These are phyloP conservation scores for Corylus heterophylla DNA, from an alignment of 306 rosid species.

Conservation along the genomic window DNA sequence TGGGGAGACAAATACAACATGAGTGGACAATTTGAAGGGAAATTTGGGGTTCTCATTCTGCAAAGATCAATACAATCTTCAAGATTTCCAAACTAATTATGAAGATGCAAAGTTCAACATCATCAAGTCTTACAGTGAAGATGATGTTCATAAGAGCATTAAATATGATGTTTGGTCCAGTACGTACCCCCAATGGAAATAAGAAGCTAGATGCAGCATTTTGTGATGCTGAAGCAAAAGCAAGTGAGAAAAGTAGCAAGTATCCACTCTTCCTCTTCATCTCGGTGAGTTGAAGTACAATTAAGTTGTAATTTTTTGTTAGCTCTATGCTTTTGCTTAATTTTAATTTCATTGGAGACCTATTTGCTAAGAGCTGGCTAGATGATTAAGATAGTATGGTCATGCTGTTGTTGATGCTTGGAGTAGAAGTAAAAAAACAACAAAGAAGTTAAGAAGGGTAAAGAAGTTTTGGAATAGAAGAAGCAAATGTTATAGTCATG, in stretches of 20 bases:
- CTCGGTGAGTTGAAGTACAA: slow-evolving; percentile 56
- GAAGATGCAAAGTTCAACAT: slow-evolving; percentile 66
- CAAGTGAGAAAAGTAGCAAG: slow-evolving; percentile 39
- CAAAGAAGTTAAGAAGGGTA: too few relatives aligned
- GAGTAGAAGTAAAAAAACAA: too few relatives aligned
- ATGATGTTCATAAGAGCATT: slow-evolving; percentile 70
- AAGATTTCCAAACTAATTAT: slow-evolving; percentile 60
- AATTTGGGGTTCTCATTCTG: slow-evolving; percentile 32
- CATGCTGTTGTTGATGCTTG: too few relatives aligned
- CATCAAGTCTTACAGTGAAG: slow-evolving; percentile 89
- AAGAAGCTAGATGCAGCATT: slow-evolving; percentile 67
- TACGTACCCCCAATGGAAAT: slow-evolving; percentile 65
- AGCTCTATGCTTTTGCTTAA: too few relatives aligned
- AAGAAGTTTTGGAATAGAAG: too few relatives aligned
- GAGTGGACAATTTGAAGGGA: slow-evolving; percentile 18
- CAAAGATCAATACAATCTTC: slow-evolving; percentile 59
- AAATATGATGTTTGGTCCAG: slow-evolving; percentile 83
- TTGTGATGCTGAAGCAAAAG: slow-evolving; percentile 55
- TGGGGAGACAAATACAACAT: too few relatives aligned
- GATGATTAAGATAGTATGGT: too few relatives aligned
- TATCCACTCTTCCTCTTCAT: slow-evolving; percentile 78
- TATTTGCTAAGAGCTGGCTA: too few relatives aligned
- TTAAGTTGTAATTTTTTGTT: too few relatives aligned
- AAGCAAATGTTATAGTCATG: too few relatives aligned
- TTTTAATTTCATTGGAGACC: too few relatives aligned